Evolutionary conservation across 2,329 filamentous ascomycete genomes (phyloP), one percentile per base, ranked within the genome.

Genomic region (Raffaelea deltoideospora): DNA sequence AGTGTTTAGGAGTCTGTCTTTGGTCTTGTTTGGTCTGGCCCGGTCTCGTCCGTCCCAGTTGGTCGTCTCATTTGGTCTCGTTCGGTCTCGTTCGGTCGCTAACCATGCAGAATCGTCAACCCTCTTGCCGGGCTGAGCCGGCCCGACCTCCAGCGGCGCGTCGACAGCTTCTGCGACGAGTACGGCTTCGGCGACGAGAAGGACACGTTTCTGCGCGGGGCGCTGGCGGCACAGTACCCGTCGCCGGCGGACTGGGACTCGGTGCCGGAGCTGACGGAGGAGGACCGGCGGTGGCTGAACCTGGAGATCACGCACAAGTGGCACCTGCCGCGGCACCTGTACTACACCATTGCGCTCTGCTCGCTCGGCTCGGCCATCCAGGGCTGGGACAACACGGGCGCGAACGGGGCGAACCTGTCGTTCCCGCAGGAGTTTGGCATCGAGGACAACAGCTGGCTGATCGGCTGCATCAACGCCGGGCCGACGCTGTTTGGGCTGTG

Each of bases 171-270:
- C 18, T 38, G 36, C 28, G 31, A 28, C 7, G 26, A 34, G n/a
- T 11, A 37, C 15, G 37, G 35, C 17, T 48, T 34, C 26, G 5
- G 17, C 7, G 27, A 33, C 27, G 37, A 41, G 23, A 69, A 78
- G 43, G 64, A 64, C 18, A 61, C 86, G 31, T 41, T 33, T 55
- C 72, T 3, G 56, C 60, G 7, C 49, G 82, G 79, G 22, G 82
- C 81, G 5, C 63, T 87, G 11, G 69, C 85, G n/a, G 82, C 82
- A 3, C 79, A 83, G 51, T 72, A 77, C 44, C 79, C 79, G 0
- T 8, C 15, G 10, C 21, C 18, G 14, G 58, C 59, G 6, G 61
- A 64, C 23, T 81, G 60, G 50, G 76, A 81, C 38, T 59, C 65
- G 24, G 64, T 85, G 28, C 56, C 34, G n/a, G 41, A 34, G 21